Evolutionary conservation across 495 filamentous ascomycete genomes (phyloP), one percentile per base, ranked within the genome.

Genomic region (Aspergillus panamensis): DNA sequence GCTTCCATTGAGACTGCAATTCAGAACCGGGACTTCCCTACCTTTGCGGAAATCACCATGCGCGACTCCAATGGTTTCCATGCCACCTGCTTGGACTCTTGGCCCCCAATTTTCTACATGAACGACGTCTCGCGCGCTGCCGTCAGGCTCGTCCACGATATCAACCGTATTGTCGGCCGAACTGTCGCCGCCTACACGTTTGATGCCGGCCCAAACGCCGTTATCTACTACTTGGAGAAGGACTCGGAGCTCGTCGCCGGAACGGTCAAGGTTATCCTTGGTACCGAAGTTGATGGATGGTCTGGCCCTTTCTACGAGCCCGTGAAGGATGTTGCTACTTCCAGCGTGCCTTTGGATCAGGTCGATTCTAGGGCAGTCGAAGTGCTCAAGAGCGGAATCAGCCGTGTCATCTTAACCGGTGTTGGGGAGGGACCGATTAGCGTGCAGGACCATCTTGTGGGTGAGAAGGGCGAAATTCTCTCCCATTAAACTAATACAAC

Each of bases 61-160:
- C 86, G 84, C 65, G 94, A 98, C 67, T 92, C 88, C 66, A 99
- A 99, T 72, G 86, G 82, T 53, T 99, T 99, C 84, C 94, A 99
- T 69, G 90, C 94, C 14, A 89, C 87, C 31, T 97, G 94, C 68
- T 77, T 93, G 57, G 94, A 99, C 75, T 97, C 95, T 0, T 88
- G 88, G 70, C 94, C 94, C 49, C 94, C 94, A 13, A 97, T 99
- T 61, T 96, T 96, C 76, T 99, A 99, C 76, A 82, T 97, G 79
- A 99, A 97, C 67, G 94, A 97, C 72, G 86, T 93, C 17, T 88
- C 84, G 16, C 77, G 88, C 14, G 90, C 92, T 8, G 90, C 92
- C 10, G 89, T 99, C 48, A 78, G 88, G 49, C 85, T 89, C 3
- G 92, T 97, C 29, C 91, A 97, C 75, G 84, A 83, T 40, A 88